Base-by-base conservation (phyloP, 176 grass and related monocot genomes). In the Puya raimondii region DNA sequence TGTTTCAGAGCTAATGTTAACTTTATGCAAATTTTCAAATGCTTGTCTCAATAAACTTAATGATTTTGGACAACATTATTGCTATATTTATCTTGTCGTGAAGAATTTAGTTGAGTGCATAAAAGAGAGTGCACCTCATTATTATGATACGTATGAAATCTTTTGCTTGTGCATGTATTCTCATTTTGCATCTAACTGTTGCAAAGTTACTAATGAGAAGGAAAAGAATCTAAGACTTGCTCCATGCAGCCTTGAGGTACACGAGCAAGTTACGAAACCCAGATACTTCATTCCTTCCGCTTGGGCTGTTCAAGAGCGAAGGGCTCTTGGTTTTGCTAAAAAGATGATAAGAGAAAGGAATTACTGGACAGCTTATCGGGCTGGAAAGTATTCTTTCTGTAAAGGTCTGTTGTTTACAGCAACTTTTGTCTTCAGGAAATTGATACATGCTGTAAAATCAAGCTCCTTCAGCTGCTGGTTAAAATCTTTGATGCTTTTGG, bases 311-410 rank as follows among this genome's bases (percentile, higher is more conserved):
- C 84, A 78, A 18, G 93, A 97, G 73, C 57, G 82, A 65, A 74
- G 71, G 51, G 80, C 89, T 21, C 77, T 97, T 64, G 64, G 53
- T 57, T 71, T 84, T 58, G 61, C 74, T 2, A 90, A 87, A 71
- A 75, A 71, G 53, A 86, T 92, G 82, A 69, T 89, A 52, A 80
- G 69, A 66, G 81, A 87, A 29, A 73, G 81, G 71, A 85, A 71
- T 67, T 92, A 85, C 74, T 97, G 93, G 93, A 79, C 79, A 65
- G 89, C 86, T 47, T 97, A 97, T 69, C 92, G 70, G 73, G 86
- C 82, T 74, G 87, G 89, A 64, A 88, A 87, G 77, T 90, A 90
- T 58, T 85, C 86, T 76, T 92, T 81, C 73, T 68, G 29, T 58
- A 76, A 87, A 79, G 84, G 89, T 64, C 77, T 97, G 54, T 97